Percentiles rank a stretch among this genome's conserved stretches.
These are phyloP conservation scores for Backusella parvicylindrica DNA, from an alignment of 192 early-diverging fungal species.

Conservation along the genomic window DNA sequence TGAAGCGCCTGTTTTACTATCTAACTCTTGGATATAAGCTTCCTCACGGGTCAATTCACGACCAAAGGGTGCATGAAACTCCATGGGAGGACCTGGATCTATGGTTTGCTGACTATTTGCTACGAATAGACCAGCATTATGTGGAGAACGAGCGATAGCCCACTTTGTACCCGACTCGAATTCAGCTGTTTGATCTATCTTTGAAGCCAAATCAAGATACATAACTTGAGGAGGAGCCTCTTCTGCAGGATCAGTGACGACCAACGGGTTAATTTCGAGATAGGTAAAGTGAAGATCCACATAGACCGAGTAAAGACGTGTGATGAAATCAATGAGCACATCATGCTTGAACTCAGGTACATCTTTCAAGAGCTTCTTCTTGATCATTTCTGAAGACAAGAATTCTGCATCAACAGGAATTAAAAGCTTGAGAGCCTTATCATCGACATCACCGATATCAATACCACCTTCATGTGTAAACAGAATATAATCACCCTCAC, in stretches of 20 bases:
- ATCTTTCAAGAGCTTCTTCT: constrained; percentile 64
- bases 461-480: constrained; percentile 99
- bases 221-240: constrained; percentile 71
- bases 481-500: constrained; percentile 93
- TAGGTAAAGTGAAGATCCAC: constrained; percentile 97
- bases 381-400: constrained; percentile 65
- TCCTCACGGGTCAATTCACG: constrained; percentile 95
- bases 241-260: constrained; percentile 71
- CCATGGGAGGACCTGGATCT: constrained; percentile 84
- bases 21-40: constrained; percentile 95
- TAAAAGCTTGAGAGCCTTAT: constrained; percentile 86
- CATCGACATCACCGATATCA: constrained; percentile 97
- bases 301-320: constrained; percentile 91
- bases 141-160: constrained; percentile 76
- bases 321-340: constrained; percentile 86
- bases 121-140: constrained; percentile 36
- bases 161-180: constrained; percentile 96
- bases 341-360: constrained; percentile 64
- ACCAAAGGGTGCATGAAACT: constrained; percentile 97
- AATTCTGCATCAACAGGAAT: constrained; percentile 78
- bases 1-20: constrained; percentile 97
- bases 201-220: constrained; percentile 95
- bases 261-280: constrained; percentile 98
- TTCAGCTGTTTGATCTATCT: constrained; percentile 97
- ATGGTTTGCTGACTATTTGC: constrained; percentile 34